Percentiles rank a stretch among this genome's conserved stretches.
phyloP scores from a whole-genome alignment of 2,329 filamentous ascomycete species.

The Penicillium sp. region DNA sequence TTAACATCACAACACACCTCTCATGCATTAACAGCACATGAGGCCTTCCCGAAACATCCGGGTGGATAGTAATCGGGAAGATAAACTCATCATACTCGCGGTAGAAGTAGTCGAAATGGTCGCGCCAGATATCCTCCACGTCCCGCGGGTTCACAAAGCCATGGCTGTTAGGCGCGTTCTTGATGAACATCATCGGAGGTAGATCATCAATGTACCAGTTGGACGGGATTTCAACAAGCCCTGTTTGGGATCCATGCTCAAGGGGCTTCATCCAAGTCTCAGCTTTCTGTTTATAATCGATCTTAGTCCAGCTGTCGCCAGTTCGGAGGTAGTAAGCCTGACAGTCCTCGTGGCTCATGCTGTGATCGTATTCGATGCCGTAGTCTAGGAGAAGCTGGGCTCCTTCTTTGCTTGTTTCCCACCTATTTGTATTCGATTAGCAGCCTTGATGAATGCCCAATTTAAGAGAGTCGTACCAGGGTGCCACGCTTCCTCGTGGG shows the following conservation, averaged over 20 bases:
- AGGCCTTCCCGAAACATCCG: constrained; percentile 68
- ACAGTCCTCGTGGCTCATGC: constrained; percentile 46
- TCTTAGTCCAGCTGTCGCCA: constrained; percentile 46
- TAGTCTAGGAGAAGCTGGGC: constrained; percentile 47
- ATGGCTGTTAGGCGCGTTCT: constrained; percentile 49
- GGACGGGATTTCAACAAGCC: constrained; percentile 45
- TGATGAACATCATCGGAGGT: constrained; percentile 48
- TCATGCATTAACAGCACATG: constrained; percentile 73
- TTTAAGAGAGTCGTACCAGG: constrained; percentile 48
- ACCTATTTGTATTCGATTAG: constrained; percentile 33
- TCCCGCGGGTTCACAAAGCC: constrained; percentile 58
- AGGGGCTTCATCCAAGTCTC: constrained; percentile 48
- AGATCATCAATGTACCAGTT: constrained; percentile 47
- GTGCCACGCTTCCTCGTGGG: constrained; percentile 69
- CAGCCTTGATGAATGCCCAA: no score
- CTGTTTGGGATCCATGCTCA: constrained; percentile 45
- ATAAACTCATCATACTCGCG: constrained; percentile 73
- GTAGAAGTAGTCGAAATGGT: constrained; percentile 67
- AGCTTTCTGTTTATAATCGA: constrained; percentile 42
- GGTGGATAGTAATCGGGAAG: constrained; percentile 74
- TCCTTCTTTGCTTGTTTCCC: constrained; percentile 68
- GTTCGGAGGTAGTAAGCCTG: constrained; percentile 45
- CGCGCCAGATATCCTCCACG: constrained; percentile 61
- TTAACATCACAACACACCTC: constrained; percentile 42
- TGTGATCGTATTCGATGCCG: constrained; percentile 47